Conservation (phyloP, 345 rosid genomes). For the Pseudoturritis turrita region DNA sequence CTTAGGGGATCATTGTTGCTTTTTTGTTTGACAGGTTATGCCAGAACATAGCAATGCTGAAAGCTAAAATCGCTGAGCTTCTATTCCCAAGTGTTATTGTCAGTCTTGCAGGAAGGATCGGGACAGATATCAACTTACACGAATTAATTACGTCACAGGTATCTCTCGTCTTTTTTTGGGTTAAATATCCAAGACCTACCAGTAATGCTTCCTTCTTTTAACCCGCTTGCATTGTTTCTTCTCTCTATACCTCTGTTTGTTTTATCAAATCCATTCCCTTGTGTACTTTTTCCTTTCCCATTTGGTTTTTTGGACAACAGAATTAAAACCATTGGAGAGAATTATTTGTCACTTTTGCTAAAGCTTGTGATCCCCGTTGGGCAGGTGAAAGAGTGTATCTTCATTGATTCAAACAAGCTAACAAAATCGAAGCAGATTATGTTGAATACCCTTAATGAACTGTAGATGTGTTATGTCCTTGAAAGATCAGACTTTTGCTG, state of each 20-base stretch:
- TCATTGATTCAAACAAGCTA: slow-evolving; percentile 60
- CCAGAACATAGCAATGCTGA: slow-evolving; percentile 72
- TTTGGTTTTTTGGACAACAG: background rate
- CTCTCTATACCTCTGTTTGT: slow-evolving; percentile 2
- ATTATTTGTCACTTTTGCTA: background rate
- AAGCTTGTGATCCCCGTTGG: slow-evolving; percentile 12
- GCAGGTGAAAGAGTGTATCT: slow-evolving; percentile 79
- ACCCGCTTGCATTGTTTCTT: background rate
- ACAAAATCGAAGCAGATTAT: slow-evolving; percentile 86
- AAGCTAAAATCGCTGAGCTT: slow-evolving; percentile 91
- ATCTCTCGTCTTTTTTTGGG: slow-evolving; percentile 2
- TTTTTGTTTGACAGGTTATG: slow-evolving; percentile 58
- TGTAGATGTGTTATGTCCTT: slow-evolving; percentile 61
- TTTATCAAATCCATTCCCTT: background rate
- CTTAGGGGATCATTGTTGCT: slow-evolving; percentile 7
- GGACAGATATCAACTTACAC: slow-evolving; percentile 45
- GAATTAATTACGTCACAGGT: slow-evolving; percentile 71
- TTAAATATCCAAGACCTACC: background rate
- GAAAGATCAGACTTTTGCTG: slow-evolving; percentile 49
- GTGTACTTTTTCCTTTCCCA: background rate
- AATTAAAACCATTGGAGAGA: background rate
- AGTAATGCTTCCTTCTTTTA: background rate
- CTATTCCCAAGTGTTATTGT: slow-evolving; percentile 68
- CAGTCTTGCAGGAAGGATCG: slow-evolving; percentile 64
- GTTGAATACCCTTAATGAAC: slow-evolving; percentile 77